A percentile compares a stretch with the other conserved stretches of the same genome.
These are phyloP conservation scores for Yamadazyma ubonensis DNA, from an alignment of 805 yeast species.

Conservation along the genomic window DNA sequence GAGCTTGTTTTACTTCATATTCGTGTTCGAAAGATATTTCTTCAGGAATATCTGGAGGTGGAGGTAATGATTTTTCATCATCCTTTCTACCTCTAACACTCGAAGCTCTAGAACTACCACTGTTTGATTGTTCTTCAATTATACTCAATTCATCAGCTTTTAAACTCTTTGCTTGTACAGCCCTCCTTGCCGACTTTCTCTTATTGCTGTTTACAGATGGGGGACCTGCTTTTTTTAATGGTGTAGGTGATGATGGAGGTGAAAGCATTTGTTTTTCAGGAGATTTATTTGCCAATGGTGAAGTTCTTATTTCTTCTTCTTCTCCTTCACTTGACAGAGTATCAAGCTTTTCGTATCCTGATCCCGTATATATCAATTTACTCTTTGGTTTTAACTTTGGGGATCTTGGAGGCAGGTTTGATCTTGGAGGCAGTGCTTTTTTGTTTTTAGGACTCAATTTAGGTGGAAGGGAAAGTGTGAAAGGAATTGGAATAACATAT, in stretches of 20 bases:
- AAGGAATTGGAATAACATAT: slow-evolving; percentile 44
- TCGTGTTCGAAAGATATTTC: background rate
- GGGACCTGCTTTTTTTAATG: slow-evolving; percentile 18
- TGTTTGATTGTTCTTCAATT: slow-evolving; percentile 39
- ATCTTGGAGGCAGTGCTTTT: slow-evolving; percentile 8
- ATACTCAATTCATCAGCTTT: slow-evolving; percentile 40
- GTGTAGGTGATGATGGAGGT: slow-evolving; percentile 11
- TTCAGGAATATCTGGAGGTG: slow-evolving; percentile 5
- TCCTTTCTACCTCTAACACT: slow-evolving; percentile 21
- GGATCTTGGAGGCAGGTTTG: slow-evolving; percentile 11
- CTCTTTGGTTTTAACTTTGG: slow-evolving; percentile 10
- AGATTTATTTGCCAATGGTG: background rate
- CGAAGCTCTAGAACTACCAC: slow-evolving; percentile 29
- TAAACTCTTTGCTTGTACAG: slow-evolving; percentile 18
- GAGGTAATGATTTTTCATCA: slow-evolving; percentile 10
- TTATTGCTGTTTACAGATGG: slow-evolving; percentile 28
- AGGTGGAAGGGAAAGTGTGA: slow-evolving; percentile 41
- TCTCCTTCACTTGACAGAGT: slow-evolving; percentile 24
- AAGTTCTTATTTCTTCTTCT: slow-evolving; percentile 2
- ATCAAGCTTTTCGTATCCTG: slow-evolving; percentile 36
- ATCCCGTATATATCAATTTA: slow-evolving; percentile 31
- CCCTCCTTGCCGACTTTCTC: slow-evolving; percentile 26
- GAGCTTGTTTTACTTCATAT: background rate
- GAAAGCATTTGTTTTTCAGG: background rate
- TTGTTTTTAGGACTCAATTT: slow-evolving; percentile 32